Base-by-base conservation (phyloP, 306 rosid species). In the Cicer judaicum region DNA sequence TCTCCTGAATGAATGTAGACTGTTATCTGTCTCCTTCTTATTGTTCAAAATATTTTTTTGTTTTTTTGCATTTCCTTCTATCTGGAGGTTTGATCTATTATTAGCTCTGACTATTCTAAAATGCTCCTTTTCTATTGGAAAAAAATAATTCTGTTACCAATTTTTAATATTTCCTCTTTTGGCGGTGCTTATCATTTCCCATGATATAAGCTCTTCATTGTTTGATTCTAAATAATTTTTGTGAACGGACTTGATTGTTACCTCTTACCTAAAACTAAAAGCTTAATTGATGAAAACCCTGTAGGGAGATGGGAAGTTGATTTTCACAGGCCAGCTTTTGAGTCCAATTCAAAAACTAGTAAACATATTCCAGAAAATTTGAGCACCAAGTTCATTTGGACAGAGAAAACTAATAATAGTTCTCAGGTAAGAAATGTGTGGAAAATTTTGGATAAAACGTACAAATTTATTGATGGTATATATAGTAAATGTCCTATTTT, bases 291-390 rank as follows among this genome's bases (percentile, higher is more conserved):
- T 80, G 62, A 73, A 63, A 75, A 78, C 18, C 64, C 54, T 85
- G 64, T 87, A 94, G 98, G 86, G 70, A 82, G 81, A 78, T 61
- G 85, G 86, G 79, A 78, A 75, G 85, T 62, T 74, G 73, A 78
- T 80, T 84, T 78, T 79, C 90, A 73, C 78, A 76, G 73, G 61
- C 66, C 81, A 72, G 83, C 46, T n/a, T 61, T 74, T 42, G 52
- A 79, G 72, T 59, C 81, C 78, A 83, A 77, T 73, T 84, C 84
- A 73, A 59, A 50, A 64, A 64, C 71, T 81, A 50, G 46, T 69
- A 60, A 19, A 73, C 78, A 70, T 46, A 74, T 74, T 67, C 83
- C 82, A 38, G 87, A 84, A 74, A 84, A 81, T 63, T 59, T 70
- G 63, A 74, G 79, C 75, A 14, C 48, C 44, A 21, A 80, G 78